phyloP scores from a whole-genome alignment of 73 alveolate genomes.

The Paramecium biaurelia region DNA sequence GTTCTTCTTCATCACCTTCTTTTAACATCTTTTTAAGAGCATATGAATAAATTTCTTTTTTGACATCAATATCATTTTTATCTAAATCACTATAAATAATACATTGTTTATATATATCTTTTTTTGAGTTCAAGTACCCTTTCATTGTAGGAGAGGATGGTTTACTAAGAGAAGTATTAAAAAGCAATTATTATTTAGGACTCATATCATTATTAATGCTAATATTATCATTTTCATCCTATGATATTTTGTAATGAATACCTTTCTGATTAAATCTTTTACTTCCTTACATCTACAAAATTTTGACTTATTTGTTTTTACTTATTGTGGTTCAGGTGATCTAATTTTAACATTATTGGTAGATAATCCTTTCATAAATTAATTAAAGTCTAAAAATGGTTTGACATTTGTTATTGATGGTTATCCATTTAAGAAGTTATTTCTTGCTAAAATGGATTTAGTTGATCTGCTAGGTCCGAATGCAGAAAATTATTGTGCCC shows the following conservation, averaged over 20 bases:
- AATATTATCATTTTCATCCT: not conserved
- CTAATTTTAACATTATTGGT: not conserved
- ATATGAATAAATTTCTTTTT: not conserved
- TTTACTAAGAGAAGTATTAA: not conserved
- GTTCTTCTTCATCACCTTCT: conserved; percentile 5
- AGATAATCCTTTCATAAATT: conserved; percentile 17
- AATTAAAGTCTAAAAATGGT: not conserved
- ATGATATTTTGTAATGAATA: not conserved
- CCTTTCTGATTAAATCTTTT: not conserved
- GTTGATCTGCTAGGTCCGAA: conserved; percentile 54
- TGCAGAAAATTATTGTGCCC: conserved; percentile 6
- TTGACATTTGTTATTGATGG: not conserved
- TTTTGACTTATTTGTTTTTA: not conserved
- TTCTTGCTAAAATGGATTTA: conserved; percentile 26
- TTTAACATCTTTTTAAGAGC: not conserved
- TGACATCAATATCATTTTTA: conserved; percentile 1
- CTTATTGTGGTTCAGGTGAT: not conserved
- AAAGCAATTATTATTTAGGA: not conserved
- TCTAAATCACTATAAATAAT: not conserved
- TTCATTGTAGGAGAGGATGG: not conserved
- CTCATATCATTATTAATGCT: not conserved
- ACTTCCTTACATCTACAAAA: not conserved
- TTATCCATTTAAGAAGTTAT: conserved; percentile 24
- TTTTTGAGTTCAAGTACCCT: not conserved
- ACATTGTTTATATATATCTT: not conserved